phyloP scores from a whole-genome alignment of 2,329 filamentous ascomycete genomes.

The Pyricularia sp. region DNA sequence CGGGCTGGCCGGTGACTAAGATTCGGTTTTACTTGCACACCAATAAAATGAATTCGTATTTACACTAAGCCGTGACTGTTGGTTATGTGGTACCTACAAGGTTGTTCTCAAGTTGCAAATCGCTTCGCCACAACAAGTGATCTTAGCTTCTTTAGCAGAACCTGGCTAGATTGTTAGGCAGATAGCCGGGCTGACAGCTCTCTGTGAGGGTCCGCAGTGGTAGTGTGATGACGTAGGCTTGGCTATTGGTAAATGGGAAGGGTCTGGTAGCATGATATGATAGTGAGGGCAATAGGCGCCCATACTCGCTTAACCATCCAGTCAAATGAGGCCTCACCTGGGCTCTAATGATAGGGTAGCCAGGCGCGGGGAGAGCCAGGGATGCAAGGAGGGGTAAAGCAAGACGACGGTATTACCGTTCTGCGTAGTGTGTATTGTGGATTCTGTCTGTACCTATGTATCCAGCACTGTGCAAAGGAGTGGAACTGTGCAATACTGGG shows the following conservation, averaged over 20 bases:
- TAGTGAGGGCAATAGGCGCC: neutral
- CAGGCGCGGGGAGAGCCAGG: neutral
- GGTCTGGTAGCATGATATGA: too few species aligned
- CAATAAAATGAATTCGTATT: neutral
- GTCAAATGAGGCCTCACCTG: neutral
- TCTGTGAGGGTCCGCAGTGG: neutral
- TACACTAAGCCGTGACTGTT: neutral
- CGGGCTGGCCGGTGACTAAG: neutral
- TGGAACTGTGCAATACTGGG: too few species aligned
- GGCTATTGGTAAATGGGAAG: neutral
- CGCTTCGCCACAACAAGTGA: neutral
- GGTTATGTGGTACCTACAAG: neutral
- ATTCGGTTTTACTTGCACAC: neutral
- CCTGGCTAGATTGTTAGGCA: neutral
- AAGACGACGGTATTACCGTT: too few species aligned
- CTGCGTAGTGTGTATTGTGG: too few species aligned
- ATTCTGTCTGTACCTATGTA: too few species aligned
- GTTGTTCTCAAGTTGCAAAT: neutral
- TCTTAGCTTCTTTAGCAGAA: neutral
- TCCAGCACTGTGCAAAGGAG: too few species aligned
- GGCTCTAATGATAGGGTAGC: neutral
- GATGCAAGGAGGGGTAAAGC: neutral
- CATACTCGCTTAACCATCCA: neutral
- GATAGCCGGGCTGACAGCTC: neutral
- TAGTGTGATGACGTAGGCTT: neutral